Conservation (phyloP, 2,329 filamentous ascomycete genomes). For the Aspergillus uvarum region DNA sequence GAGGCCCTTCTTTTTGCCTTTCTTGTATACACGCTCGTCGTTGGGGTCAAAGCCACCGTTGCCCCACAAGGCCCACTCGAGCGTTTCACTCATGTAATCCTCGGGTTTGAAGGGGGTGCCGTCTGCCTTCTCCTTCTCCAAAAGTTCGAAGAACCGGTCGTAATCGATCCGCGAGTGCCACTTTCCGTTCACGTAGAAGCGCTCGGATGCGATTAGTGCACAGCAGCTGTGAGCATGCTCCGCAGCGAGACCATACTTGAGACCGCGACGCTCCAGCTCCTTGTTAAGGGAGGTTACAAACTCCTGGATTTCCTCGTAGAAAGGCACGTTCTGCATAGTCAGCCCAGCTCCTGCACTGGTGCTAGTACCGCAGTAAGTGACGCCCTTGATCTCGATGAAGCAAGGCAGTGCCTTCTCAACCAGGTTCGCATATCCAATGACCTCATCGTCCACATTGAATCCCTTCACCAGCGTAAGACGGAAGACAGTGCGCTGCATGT, state of each 20-base stretch:
- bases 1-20: constrained; percentile 59
- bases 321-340: constrained; percentile 96
- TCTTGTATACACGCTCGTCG: constrained; percentile 82
- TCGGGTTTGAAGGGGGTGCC: constrained; percentile 77
- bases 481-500: constrained; percentile 89
- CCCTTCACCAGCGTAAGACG: constrained; percentile 93
- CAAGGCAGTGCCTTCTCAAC: constrained; percentile 83
- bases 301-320: constrained; percentile 83
- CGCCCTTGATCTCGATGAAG: constrained; percentile 94
- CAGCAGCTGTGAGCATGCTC: constrained; percentile 97
- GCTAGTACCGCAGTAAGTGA: constrained; percentile 92
- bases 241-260: constrained; percentile 86
- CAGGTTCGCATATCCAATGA: constrained; percentile 82
- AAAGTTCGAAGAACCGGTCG: constrained; percentile 77
- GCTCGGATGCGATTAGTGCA: constrained; percentile 76
- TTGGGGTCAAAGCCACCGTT: constrained; percentile 91
- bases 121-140: constrained; percentile 60
- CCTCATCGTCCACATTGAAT: constrained; percentile 96
- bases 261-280: constrained; percentile 66
- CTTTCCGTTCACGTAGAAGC: constrained; percentile 72
- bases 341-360: constrained; percentile 80
- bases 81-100: constrained; percentile 87
- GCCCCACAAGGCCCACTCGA: constrained; percentile 94
- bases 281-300: constrained; percentile 76
- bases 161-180: constrained; percentile 96